Conservation (phyloP, 768 basidiomycete genomes). For the Rhodotorula toruloides region DNA sequence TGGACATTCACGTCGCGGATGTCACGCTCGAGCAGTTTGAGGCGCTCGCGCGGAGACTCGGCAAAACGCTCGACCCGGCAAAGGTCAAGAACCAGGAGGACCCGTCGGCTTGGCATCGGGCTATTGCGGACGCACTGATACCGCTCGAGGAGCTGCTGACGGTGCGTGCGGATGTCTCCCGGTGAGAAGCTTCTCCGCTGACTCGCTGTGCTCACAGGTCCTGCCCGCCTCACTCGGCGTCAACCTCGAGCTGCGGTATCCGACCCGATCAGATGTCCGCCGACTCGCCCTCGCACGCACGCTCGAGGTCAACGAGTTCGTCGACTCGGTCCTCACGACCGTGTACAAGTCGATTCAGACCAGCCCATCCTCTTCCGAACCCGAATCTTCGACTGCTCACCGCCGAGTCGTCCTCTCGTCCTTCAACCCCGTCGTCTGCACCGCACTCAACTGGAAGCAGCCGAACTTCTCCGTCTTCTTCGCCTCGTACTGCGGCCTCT, state of each 20-base stretch:
- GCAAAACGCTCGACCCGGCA: constrained; percentile 51
- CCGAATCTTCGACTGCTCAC: constrained; percentile 4
- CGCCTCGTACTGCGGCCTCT: constrained; percentile 74
- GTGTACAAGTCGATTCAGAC: constrained; percentile 61
- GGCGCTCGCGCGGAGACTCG: constrained; percentile 54
- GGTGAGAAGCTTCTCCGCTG: constrained; percentile 2
- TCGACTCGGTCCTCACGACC: constrained; percentile 75
- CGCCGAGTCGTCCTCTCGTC: constrained; percentile 74
- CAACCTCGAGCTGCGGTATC: constrained; percentile 77
- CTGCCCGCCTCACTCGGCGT: constrained; percentile 58
- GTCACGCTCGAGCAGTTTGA: constrained; percentile 77
- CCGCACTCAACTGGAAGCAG: constrained; percentile 96
- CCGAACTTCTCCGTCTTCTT: constrained; percentile 98
- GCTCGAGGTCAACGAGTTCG: constrained; percentile 70
- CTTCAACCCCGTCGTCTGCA: constrained; percentile 82
- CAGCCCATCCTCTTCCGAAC: constrained; percentile 22
- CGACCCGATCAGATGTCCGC: constrained; percentile 54
- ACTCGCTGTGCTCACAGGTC: constrained; percentile 53
- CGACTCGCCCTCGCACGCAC: constrained; percentile 53
- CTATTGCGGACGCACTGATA: constrained; percentile 52
- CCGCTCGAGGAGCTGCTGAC: constrained; percentile 70
- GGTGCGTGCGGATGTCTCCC: constrained; percentile 51
- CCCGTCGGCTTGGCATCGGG: constrained; percentile 47
- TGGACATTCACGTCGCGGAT: constrained; percentile 76
- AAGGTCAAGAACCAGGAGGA: constrained; percentile 23